Evolutionary conservation across 1,284 basidiomycete species (phyloP), one percentile per base, ranked within the genome.

Genomic region (Jaminaea rosea): DNA sequence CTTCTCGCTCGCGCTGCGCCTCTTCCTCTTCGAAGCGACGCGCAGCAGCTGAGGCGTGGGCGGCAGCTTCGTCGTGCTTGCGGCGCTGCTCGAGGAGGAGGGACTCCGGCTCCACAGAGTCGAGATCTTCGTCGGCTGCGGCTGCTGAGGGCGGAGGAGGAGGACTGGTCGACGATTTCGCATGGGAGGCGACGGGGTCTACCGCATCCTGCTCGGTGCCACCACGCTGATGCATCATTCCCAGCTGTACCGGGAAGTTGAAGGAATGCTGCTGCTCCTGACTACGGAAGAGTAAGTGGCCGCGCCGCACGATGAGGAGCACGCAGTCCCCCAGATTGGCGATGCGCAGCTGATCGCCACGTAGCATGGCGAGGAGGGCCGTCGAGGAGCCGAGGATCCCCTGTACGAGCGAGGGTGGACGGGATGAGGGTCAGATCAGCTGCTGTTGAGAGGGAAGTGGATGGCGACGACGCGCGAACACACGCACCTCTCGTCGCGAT

Each of bases 231-330:
- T 21, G 68, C 69, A 72, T 79, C 11, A 90, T 89, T 1, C 88
- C 88, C 1, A 94, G 81, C 74, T 92, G 88, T 5, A 87, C 81
- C 0, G 89, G 90, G 44, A 87, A 91, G 74, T 96, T 96, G 78
- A 94, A 93, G 69, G 85, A 77, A 80, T 90, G 92, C 82, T 92
- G 92, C 85, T 94, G 93, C 76, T 96, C 92, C 50, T 87, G 82
- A 42, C 84, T 88, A 36, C 90, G 80, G 83, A 91, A 94, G 2
- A 85, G 82, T 36, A 93, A 81, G 56, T 83, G 79, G 13, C 86
- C 84, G 3, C 81, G 80, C 5, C 89, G 81, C 26, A 94, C 82
- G 36, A 93, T 79, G 79, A 89, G 84, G 21, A 87, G 83, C 10
- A 69, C 67, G 70, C 88, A 93, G 73, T 97, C 92, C 19, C 92